Evolutionary conservation across 1,284 basidiomycete genomes (phyloP).

Genomic region (Waitea zeae): DNA sequence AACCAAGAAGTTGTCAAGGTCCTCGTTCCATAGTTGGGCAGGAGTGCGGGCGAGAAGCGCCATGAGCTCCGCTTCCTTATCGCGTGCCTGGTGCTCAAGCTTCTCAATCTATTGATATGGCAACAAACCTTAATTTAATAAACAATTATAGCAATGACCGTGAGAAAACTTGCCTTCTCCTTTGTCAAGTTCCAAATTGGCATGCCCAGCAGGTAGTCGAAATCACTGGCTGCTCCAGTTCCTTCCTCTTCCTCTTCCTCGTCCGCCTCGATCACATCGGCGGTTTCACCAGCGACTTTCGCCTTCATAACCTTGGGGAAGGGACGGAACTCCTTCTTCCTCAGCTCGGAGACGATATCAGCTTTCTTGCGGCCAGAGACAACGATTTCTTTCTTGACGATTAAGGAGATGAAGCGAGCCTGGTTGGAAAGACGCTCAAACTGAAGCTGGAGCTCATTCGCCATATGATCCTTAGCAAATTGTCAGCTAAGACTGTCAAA

Average conservation of each 20-base stretch:
- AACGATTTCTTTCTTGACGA: constrained; percentile 77
- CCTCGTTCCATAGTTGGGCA: constrained; percentile 80
- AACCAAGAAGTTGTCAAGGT: constrained; percentile 71
- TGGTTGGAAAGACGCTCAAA: constrained; percentile 89
- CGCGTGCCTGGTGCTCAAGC: constrained; percentile 64
- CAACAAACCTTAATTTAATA: not conserved
- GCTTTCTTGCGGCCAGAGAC: constrained; percentile 86
- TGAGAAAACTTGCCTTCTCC: constrained; percentile 54
- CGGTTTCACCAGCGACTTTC: constrained; percentile 55
- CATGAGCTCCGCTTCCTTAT: constrained; percentile 77
- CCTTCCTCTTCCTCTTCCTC: constrained; percentile 30
- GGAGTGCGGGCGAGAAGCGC: constrained; percentile 67
- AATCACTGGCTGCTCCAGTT: constrained; percentile 47
- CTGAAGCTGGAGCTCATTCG: constrained; percentile 68
- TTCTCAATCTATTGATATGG: constrained; percentile 66
- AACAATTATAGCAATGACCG: too few species aligned
- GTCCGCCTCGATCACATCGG: constrained; percentile 44
- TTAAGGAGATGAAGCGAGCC: constrained; percentile 95
- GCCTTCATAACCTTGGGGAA: constrained; percentile 71
- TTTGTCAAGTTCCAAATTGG: constrained; percentile 87
- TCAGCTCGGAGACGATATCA: constrained; percentile 76
- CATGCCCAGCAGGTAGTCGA: constrained; percentile 92
- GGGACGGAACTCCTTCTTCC: constrained; percentile 72
- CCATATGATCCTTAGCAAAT: constrained; percentile 56
- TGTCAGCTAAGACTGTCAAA: not conserved